phyloP scores from a whole-genome alignment of 257 asterid genomes.

The Penstemon newberryi region DNA sequence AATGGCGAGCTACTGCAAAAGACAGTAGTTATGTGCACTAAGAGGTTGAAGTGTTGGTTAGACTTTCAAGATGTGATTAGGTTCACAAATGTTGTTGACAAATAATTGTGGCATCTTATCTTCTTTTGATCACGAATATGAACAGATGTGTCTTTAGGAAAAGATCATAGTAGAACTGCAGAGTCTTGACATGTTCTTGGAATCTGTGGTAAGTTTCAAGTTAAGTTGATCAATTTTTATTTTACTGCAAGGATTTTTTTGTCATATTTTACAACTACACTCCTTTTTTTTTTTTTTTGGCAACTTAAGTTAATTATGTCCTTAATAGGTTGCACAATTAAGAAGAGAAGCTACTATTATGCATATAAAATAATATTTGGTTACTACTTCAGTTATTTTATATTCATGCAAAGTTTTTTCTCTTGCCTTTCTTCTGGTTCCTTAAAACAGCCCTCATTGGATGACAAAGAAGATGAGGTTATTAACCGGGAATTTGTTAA shows the following conservation, averaged over 20 bases:
- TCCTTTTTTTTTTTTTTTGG: slow-evolving; percentile 5
- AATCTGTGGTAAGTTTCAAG: slow-evolving; percentile 60
- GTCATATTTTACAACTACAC: slow-evolving; percentile 13
- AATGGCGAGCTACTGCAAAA: slow-evolving; percentile 52
- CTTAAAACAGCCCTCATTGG: slow-evolving; percentile 65
- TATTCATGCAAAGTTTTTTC: slow-evolving; percentile 2
- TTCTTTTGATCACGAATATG: slow-evolving; percentile 55
- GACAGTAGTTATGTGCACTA: slow-evolving; percentile 60
- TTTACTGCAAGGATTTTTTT: slow-evolving; percentile 9
- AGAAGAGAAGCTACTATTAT: neutral
- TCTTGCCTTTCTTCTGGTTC: slow-evolving; percentile 26
- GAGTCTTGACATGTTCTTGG: slow-evolving; percentile 62
- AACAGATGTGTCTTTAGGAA: slow-evolving; percentile 59
- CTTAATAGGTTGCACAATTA: slow-evolving; percentile 18
- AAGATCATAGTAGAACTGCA: slow-evolving; percentile 67
- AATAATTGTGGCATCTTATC: slow-evolving; percentile 35
- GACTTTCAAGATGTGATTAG: slow-evolving; percentile 57
- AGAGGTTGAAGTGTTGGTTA: slow-evolving; percentile 66
- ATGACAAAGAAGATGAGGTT: slow-evolving; percentile 66
- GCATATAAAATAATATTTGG: neutral
- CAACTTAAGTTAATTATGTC: slow-evolving; percentile 8
- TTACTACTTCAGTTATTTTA: slow-evolving; percentile 4
- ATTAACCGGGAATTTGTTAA: slow-evolving; percentile 58
- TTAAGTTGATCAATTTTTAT: neutral
- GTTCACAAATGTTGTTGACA: slow-evolving; percentile 42